Evolutionary conservation across 129 eudicot genomes (phyloP), one percentile per base, ranked within the genome.

Genomic region (Pseudognaphalium luteoalbum): DNA sequence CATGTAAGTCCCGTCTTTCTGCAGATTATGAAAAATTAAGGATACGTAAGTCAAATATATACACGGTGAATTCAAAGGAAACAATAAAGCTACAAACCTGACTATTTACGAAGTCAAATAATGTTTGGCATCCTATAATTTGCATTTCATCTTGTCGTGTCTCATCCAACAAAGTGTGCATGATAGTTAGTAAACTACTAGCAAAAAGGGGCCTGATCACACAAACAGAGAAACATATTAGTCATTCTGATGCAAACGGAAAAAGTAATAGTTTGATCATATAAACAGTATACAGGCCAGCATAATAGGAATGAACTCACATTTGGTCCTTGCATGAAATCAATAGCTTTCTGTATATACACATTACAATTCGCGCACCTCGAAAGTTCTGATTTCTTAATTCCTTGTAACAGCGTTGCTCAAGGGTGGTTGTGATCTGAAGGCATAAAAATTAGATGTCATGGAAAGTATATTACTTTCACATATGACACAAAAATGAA

Each of bases 381-480:
- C 81, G 78, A 74, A 84, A 71, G 83, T 84, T 88, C 74, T 85
- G 89, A 81, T 74, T 81, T 77, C 97, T 91, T 84, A 91, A 78
- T 74, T 91, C 97, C 87, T 85, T 76, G 69, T 88, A 91, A 74
- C 85, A 91, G 71, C 93, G 85, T 76, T 86, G 88, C 86, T 91
- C 93, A 78, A 91, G 97, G 72, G 87, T 80, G 74, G 81, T 75
- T 59, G 93, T 91, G 57, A 91, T 91, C 97, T 91, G 88, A 67
- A 57, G 32, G 66, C 72, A 47, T 14, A 47, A 47, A 42, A 10
- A 3, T 14, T 47, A 47, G 17, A 47, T 47, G 4, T 47, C 16
- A 47, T 47, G n/a, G 5, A 14, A 47, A 47, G 54, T 12, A 11
- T 47, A 12, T 47, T 47, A 14, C 54, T 47, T 47, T 47, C 54